These are phyloP conservation scores for Cercospora sp. DNA, from an alignment of 2,329 filamentous ascomycete species.

Conservation along the genomic window DNA sequence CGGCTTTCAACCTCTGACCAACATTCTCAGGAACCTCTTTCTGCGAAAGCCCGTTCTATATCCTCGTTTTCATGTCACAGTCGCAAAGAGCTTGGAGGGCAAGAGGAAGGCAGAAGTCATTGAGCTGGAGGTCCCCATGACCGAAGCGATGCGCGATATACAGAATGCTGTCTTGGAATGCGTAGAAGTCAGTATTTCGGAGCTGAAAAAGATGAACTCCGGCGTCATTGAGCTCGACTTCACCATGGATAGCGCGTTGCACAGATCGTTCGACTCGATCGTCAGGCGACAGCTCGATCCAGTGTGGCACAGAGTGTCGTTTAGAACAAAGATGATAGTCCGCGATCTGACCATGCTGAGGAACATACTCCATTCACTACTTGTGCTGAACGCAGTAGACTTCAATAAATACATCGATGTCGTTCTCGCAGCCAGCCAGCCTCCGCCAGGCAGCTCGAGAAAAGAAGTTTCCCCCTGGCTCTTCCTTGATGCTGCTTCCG, in stretches of 20 bases:
- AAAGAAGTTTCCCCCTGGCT: constrained; percentile 94
- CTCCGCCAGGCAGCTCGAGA: constrained; percentile 79
- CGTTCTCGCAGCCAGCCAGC: constrained; percentile 85
- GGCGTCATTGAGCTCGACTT: constrained; percentile 91
- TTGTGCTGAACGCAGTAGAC: constrained; percentile 85
- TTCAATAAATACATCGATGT: constrained; percentile 94
- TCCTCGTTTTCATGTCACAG: constrained; percentile 88
- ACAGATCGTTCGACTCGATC: constrained; percentile 87
- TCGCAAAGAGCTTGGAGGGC: constrained; percentile 85
- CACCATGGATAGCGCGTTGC: constrained; percentile 89
- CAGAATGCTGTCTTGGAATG: constrained; percentile 95
- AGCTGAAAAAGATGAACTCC: constrained; percentile 86
- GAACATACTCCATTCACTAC: constrained; percentile 74
- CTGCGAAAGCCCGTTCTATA: constrained; percentile 84
- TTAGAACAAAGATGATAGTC: constrained; percentile 92
- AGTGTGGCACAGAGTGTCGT: constrained; percentile 95
- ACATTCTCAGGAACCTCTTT: constrained; percentile 91
- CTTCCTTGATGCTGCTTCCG: constrained; percentile 91
- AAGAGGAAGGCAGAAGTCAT: constrained; percentile 94
- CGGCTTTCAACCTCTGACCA: constrained; percentile 83
- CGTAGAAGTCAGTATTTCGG: constrained; percentile 89
- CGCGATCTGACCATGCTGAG: constrained; percentile 82
- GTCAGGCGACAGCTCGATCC: constrained; percentile 88
- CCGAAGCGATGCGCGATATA: constrained; percentile 86
- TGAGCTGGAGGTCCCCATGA: constrained; percentile 95